These are phyloP conservation scores for Pythium angustatum DNA, from an alignment of 352 stramenopile genomes.

Conservation along the genomic window DNA sequence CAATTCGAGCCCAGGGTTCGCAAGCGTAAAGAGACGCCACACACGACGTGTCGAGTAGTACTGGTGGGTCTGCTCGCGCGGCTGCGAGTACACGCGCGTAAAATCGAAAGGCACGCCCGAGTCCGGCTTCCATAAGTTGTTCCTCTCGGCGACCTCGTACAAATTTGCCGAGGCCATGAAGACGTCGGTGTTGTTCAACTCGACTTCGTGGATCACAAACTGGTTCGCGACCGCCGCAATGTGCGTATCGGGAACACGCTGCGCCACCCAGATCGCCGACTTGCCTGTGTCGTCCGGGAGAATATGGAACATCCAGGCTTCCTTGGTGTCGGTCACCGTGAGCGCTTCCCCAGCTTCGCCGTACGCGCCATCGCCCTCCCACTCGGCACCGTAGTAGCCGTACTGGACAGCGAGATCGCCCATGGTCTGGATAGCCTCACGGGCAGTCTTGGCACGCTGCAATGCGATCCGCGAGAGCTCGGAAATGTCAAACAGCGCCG, in stretches of 20 bases:
- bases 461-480: slow-evolving; percentile 89
- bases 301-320: slow-evolving; percentile 97
- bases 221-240: slow-evolving; percentile 90
- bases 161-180: slow-evolving; percentile 92
- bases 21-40: slow-evolving; percentile 90
- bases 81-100: slow-evolving; percentile 77
- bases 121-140: slow-evolving; percentile 75
- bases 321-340: slow-evolving; percentile 87
- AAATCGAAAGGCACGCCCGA: slow-evolving; percentile 85
- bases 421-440: slow-evolving; percentile 90
- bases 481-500: slow-evolving; percentile 87
- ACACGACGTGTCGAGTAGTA: slow-evolving; percentile 90
- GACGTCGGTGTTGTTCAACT: slow-evolving; percentile 67
- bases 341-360: slow-evolving; percentile 89
- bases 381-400: slow-evolving; percentile 92
- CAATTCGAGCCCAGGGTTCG: slow-evolving; percentile 65
- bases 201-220: slow-evolving; percentile 92
- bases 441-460: slow-evolving; percentile 79
- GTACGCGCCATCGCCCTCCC: slow-evolving; percentile 60
- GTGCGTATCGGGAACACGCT: slow-evolving; percentile 89
- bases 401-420: slow-evolving; percentile 90
- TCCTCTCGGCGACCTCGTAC: slow-evolving; percentile 80
- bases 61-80: slow-evolving; percentile 52
- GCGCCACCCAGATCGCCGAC: slow-evolving; percentile 92
- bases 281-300: slow-evolving; percentile 91